phyloP scores from a whole-genome alignment of 331 rosid genomes.

The Pyrus hybrid region DNA sequence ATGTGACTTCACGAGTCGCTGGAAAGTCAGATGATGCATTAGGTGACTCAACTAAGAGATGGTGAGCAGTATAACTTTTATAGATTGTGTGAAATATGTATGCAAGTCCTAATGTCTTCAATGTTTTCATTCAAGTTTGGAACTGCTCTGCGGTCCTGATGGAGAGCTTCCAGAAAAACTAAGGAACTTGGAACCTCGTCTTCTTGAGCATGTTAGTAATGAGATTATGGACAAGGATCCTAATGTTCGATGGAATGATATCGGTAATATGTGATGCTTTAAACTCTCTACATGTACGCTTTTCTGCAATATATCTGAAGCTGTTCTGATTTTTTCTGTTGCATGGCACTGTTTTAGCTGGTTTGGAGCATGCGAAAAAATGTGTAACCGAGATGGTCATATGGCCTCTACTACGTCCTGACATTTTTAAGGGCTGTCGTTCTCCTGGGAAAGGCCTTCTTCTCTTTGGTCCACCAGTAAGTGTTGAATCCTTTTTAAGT shows the following conservation, averaged over 20 bases:
- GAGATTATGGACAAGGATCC: constrained; percentile 97
- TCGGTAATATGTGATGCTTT: constrained; percentile 44
- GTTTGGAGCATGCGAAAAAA: constrained; percentile 79
- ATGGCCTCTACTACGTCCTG: constrained; percentile 81
- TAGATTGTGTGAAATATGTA: constrained; percentile 12
- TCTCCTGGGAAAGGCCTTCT: constrained; percentile 96
- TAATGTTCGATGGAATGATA: constrained; percentile 92
- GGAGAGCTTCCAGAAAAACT: constrained; percentile 98
- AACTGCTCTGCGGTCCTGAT: constrained; percentile 83
- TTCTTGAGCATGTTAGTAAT: constrained; percentile 88
- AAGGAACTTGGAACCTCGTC: constrained; percentile 95
- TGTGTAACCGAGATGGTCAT: constrained; percentile 93
- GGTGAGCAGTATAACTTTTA: constrained; percentile 46
- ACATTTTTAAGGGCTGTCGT: constrained; percentile 85
- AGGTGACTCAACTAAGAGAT: constrained; percentile 78
- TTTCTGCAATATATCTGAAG: constrained; percentile 3
- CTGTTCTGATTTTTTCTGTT: constrained; percentile 8
- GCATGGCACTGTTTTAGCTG: constrained; percentile 44
- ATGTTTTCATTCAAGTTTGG: constrained; percentile 52
- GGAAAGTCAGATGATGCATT: constrained; percentile 70
- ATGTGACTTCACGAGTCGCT: constrained; percentile 42
- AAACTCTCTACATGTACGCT: background rate
- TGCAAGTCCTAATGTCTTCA: constrained; percentile 16
- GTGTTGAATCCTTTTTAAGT: constrained; percentile 11
- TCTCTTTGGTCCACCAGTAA: constrained; percentile 96